These are phyloP conservation scores for Trichoderma sp. DNA, from an alignment of 2,329 filamentous ascomycete genomes.

Conservation along the genomic window DNA sequence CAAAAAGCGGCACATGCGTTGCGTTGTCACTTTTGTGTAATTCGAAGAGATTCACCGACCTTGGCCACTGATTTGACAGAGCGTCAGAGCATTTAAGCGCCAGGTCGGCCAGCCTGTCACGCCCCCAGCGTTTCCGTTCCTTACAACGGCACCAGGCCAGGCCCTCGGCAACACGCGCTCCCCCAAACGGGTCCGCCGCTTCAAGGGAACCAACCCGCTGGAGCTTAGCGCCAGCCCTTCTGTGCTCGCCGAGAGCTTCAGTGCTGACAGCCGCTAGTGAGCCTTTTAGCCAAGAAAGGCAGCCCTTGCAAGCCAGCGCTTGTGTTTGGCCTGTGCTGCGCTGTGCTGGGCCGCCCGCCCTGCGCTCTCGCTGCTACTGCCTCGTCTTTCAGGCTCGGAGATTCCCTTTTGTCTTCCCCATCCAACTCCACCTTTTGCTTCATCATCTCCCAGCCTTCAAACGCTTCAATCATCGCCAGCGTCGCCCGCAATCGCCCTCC, in stretches of 20 bases:
- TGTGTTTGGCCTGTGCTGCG: neutral
- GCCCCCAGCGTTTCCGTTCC: constrained; percentile 12
- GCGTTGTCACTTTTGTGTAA: too few species aligned
- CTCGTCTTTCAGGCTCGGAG: constrained; percentile 41
- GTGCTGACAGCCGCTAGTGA: constrained; percentile 21
- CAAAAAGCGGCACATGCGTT: neutral
- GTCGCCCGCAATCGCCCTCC: constrained; percentile 23
- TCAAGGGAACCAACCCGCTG: constrained; percentile 15
- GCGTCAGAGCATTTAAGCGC: constrained; percentile 2
- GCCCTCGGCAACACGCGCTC: constrained; percentile 19
- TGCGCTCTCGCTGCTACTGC: constrained; percentile 34
- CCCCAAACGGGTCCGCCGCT: neutral
- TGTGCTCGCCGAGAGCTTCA: constrained; percentile 2
- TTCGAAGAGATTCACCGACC: too few species aligned
- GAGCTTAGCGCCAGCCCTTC: constrained; percentile 23
- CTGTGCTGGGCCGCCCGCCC: neutral
- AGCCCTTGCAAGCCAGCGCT: constrained; percentile 12
- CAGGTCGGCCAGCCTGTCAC: neutral
- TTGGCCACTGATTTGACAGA: neutral
- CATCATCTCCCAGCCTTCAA: constrained; percentile 12
- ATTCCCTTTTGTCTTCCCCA: constrained; percentile 30
- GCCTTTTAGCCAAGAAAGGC: constrained; percentile 23
- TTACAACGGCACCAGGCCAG: neutral
- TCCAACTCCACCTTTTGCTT: constrained; percentile 28
- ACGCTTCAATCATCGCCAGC: constrained; percentile 19